Percentiles rank a stretch among this genome's conserved stretches.
These are phyloP conservation scores for Ustilaginoidea virens DNA, from an alignment of 2,329 filamentous ascomycete genomes.

Conservation along the genomic window DNA sequence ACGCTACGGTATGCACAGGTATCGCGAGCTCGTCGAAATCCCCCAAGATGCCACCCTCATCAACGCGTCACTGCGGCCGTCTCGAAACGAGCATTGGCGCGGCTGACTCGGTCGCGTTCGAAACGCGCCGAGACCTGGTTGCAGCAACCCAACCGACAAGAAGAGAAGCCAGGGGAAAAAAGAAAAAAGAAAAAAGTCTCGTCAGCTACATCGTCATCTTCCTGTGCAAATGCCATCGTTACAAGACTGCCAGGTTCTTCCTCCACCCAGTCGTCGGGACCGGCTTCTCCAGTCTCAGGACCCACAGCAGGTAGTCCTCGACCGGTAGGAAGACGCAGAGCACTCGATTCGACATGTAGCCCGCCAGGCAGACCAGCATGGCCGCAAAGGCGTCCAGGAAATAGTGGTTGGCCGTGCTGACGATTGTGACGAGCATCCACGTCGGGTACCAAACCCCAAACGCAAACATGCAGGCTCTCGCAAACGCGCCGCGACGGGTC, in stretches of 20 bases:
- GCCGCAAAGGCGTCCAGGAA: conserved; percentile 51
- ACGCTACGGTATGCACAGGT: no score
- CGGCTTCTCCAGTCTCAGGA: conserved; percentile 47
- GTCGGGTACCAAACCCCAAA: conserved; percentile 35
- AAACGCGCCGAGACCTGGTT: no score
- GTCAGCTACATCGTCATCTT: no score
- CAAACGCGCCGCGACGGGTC: conserved; percentile 8
- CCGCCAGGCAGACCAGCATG: conserved; percentile 41
- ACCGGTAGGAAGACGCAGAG: conserved; percentile 44
- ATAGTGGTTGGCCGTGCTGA: conserved; percentile 47
- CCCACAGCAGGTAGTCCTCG: conserved; percentile 50
- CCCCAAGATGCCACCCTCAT: no score
- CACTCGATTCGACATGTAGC: conserved; percentile 34
- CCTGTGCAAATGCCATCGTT: conserved; percentile 1
- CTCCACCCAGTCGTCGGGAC: conserved; percentile 26
- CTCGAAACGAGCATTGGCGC: no score
- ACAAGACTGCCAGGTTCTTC: conserved; percentile 8
- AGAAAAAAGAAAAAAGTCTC: no score
- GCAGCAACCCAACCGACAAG: no score
- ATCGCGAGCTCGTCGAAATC: no score
- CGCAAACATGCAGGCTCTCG: conserved; percentile 9
- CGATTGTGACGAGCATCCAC: conserved; percentile 38
- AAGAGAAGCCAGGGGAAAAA: no score
- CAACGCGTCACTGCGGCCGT: no score
- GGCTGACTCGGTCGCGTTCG: no score